Base-by-base conservation (phyloP, 768 basidiomycete genomes). In the Chalciporus pseudorubinellus region DNA sequence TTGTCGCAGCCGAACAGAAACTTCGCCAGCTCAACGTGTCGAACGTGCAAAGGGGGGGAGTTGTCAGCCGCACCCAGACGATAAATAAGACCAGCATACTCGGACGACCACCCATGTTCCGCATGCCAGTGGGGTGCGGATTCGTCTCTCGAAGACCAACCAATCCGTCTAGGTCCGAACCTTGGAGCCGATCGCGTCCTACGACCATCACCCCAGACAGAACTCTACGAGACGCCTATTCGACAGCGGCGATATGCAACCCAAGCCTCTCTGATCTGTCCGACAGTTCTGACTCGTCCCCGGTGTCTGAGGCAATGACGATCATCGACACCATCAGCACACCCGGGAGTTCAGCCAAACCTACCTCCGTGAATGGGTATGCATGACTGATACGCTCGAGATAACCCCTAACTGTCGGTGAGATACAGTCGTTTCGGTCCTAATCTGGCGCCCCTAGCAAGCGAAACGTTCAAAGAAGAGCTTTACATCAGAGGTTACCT, bases 401-500 rank as follows among this genome's bases (percentile, higher is more conserved):
- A 8, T 18, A 28, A 24, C 3, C 36, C 11, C 53, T 55, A 22
- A 56, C 34, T 26, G n/a, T 44, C 12, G 42, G 43, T 20, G 24
- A 36, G 34, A 36, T 36, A 8, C 48, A 66, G 60, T 22, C 47
- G 21, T 22, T 34, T 13, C 18, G 18, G 24, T 19, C 40, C 29
- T 28, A 42, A 46, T 55, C 55, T 67, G 22, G 56, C 56, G 1
- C 66, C 65, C 10, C 44, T 69, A 28, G 67, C 67, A 1, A 67
- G 67, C 18, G 53, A 69, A 44, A 29, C n/a, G 10, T 46, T 69
- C 46, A 67, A 50, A 46, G 56, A 69, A 44, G 67, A 69, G 42
- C 52, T 69, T 3, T 69, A 62, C 42, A 33, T 40, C 46, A 55
- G 55, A 46, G 67, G 67, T 16, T 69, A 67, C 52, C 16, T 65